Base-by-base conservation (phyloP, 78 protist species). In the Dictyostelium citrinum region DNA sequence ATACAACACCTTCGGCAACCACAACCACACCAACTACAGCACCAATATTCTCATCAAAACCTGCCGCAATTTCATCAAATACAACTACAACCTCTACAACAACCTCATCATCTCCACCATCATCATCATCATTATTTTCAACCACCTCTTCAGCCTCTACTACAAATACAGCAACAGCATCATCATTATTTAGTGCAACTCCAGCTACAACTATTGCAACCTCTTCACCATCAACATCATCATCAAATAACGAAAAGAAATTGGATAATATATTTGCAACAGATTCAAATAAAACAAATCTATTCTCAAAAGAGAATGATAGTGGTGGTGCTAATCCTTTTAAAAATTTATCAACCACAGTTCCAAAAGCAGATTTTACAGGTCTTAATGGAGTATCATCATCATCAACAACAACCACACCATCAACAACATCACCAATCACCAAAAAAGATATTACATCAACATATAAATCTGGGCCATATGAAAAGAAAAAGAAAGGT, bases 71-170 rank as follows among this genome's bases (percentile, higher is more conserved):
- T 27, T 61, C 72, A 60, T 24, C 70, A 60, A 60, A 29, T 72
- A 72, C 79, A 37, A 37, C 79, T 20, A 29, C 17, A 70, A 37
- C 76, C n/a, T n/a, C n/a, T 27, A 31, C 33, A 8, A 68, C 76
- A 7, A 27, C 41, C 3, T 72, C 79, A 72, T 20, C 79, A 72
- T n/a, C n/a, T n/a, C 49, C 79, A 72, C 31, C 85, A 31, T 24
- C 85, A 14, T n/a, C 85, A 14, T n/a, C 45, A 81, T 81, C 85
- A 31, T 35, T 81, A 22, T 81, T 58, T 81, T 27, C 55, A 72
- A 61, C 90, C 16, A 31, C 81, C 58, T 27, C 55, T 70, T 78
- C 90, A 72, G 55, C 81, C 29, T 46, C 46, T 12, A 7, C 35
- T 37, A 37, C 41, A 37, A 72, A 16, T 16, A 78, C 61, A 2